A percentile compares a stretch with the other conserved stretches of the same genome.
These are phyloP conservation scores for Flaveria floridana DNA, from an alignment of 140 eudicot species.

Conservation along the genomic window DNA sequence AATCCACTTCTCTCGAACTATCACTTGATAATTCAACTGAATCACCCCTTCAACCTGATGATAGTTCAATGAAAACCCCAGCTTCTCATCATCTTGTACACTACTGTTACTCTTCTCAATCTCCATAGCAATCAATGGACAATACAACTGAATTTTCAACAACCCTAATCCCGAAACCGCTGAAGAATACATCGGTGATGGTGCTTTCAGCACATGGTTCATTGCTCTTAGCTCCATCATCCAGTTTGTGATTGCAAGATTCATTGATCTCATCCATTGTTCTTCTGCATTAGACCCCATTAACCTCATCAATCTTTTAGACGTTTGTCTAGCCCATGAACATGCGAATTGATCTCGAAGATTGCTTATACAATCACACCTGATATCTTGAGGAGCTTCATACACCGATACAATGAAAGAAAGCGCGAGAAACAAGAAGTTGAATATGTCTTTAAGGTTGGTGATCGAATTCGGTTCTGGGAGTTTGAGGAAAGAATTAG, in stretches of 20 bases:
- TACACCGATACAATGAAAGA: conserved; percentile 71
- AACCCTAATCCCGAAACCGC: conserved; percentile 52
- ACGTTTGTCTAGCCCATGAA: conserved; percentile 42
- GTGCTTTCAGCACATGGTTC: conserved; percentile 41
- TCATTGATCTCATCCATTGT: conserved; percentile 72
- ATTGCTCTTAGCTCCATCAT: conserved; percentile 40
- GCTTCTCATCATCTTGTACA: conserved; percentile 46
- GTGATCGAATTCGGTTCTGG: conserved; percentile 32
- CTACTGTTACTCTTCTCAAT: conserved; percentile 43
- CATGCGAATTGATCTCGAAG: conserved; percentile 55
- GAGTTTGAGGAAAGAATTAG: conserved; percentile 38
- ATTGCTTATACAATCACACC: conserved; percentile 42
- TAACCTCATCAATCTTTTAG: conserved; percentile 50
- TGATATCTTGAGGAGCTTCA: conserved; percentile 76
- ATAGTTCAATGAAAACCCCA: conserved; percentile 62
- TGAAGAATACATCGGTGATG: conserved; percentile 68
- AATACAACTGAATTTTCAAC: conserved; percentile 85
- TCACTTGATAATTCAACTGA: conserved; percentile 63
- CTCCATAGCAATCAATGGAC: conserved; percentile 84
- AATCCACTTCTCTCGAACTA: conserved; percentile 64
- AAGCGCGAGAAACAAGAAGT: conserved; percentile 60
- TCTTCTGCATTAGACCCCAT: conserved; percentile 72
- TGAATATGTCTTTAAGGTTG: conserved; percentile 51
- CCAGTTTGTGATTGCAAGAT: conserved; percentile 81
- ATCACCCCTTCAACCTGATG: conserved; percentile 89